Percentiles rank a stretch among this genome's conserved stretches.
Conservation (phyloP, 2,329 filamentous ascomycete species). For the Periglandula ipomoeae region DNA sequence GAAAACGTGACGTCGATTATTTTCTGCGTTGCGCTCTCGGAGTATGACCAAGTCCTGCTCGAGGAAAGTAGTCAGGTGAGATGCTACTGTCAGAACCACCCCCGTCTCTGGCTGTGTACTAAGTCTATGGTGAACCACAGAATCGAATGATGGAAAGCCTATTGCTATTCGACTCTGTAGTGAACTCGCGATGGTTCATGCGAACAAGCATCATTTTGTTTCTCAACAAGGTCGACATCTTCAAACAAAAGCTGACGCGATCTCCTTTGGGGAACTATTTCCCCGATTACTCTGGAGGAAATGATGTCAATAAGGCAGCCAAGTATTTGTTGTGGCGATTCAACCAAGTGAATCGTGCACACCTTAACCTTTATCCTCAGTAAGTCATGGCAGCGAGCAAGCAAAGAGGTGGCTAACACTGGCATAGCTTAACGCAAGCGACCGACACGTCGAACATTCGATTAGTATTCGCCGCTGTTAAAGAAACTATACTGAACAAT, state of each 20-base stretch:
- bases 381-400: conserved; percentile 37
- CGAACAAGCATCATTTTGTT: conserved; percentile 97
- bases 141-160: conserved; percentile 99
- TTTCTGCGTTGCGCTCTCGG: conserved; percentile 94
- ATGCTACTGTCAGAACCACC: neutral
- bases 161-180: conserved; percentile 92
- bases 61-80: conserved; percentile 94
- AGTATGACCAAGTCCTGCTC: conserved; percentile 94
- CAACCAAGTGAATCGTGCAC: conserved; percentile 94
- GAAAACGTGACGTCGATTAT: conserved; percentile 99
- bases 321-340: conserved; percentile 98
- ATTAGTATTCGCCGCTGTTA: conserved; percentile 94
- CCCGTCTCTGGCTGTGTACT: neutral
- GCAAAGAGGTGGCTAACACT: neutral
- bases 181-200: conserved; percentile 99
- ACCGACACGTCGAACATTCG: conserved; percentile 98
- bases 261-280: conserved; percentile 94
- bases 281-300: conserved; percentile 93
- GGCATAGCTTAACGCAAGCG: conserved; percentile 80
- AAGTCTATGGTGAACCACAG: conserved; percentile 33
- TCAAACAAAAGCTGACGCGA: conserved; percentile 85
- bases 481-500: conserved; percentile 97
- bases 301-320: conserved; percentile 94
- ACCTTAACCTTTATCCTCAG: conserved; percentile 96
- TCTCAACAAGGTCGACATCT: conserved; percentile 97